Percentiles rank a stretch among this genome's conserved stretches.
Conservation (phyloP, 2,329 filamentous ascomycete species). For the Nemania serpens region DNA sequence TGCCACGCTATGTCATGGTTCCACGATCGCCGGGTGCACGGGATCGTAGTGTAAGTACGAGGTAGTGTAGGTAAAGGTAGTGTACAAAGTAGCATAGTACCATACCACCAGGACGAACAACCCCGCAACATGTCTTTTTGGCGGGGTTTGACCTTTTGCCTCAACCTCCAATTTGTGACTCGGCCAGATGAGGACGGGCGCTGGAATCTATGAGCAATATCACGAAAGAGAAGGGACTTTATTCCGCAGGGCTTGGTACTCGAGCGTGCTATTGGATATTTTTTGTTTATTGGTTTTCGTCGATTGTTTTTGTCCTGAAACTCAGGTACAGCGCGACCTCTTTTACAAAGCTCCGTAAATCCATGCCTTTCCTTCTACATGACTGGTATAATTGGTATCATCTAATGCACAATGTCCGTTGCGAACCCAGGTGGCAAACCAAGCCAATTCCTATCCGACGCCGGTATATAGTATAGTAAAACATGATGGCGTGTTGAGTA, state of each 20-base stretch:
- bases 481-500: slow-evolving; percentile 5
- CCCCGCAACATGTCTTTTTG: slow-evolving; percentile 21
- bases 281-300: slow-evolving; percentile 17
- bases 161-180: not conserved
- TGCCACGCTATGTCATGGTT: slow-evolving; percentile 5
- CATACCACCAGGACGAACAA: slow-evolving; percentile 1
- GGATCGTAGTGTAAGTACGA: too few species aligned
- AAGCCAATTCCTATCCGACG: slow-evolving; percentile 9
- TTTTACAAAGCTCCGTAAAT: slow-evolving; percentile 16
- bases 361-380: slow-evolving; percentile 12
- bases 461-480: slow-evolving; percentile 18
- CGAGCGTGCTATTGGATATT: not conserved
- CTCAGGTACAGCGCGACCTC: too few species aligned
- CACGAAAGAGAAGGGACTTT: not conserved
- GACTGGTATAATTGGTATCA: slow-evolving; percentile 30
- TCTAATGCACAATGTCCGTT: slow-evolving; percentile 21
- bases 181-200: not conserved
- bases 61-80: too few species aligned
- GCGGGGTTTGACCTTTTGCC: slow-evolving; percentile 19
- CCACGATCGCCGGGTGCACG: slow-evolving; percentile 5
- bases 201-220: not conserved
- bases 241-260: not conserved
- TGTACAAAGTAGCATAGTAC: not conserved
- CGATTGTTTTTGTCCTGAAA: slow-evolving; percentile 5
- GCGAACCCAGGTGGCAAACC: slow-evolving; percentile 14